phyloP scores from a whole-genome alignment of 163 green algal species.

The Botryococcus braunii region DNA sequence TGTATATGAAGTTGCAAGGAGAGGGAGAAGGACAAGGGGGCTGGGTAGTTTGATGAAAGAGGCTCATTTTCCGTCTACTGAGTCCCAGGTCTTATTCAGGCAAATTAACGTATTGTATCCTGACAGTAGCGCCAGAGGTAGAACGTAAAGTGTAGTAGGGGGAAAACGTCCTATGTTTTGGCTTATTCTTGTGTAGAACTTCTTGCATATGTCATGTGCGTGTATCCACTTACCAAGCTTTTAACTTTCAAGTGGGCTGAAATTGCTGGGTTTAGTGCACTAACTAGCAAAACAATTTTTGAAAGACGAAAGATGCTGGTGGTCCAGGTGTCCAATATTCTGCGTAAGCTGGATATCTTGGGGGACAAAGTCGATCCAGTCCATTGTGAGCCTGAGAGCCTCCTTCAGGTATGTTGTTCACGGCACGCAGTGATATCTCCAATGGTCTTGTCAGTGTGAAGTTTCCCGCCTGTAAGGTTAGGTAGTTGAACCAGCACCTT shows the following conservation, averaged over 20 bases:
- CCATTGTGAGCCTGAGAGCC: background rate
- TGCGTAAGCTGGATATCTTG: conserved; percentile 17
- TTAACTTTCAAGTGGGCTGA: background rate
- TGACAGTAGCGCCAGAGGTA: too few relatives aligned
- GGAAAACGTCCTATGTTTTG: too few relatives aligned
- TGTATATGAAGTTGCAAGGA: too few relatives aligned
- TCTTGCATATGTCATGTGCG: background rate
- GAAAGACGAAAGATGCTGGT: background rate
- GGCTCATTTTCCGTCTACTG: too few relatives aligned
- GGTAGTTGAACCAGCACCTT: background rate
- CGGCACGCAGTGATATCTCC: too few relatives aligned
- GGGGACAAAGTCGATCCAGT: background rate
- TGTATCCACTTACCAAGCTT: background rate
- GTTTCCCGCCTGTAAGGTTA: background rate
- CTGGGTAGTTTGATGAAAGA: too few relatives aligned
- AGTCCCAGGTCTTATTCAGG: too few relatives aligned
- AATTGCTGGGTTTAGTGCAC: background rate
- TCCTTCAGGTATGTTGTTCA: background rate
- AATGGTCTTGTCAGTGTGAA: background rate
- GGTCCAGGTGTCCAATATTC: conserved; percentile 7
- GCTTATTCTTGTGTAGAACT: background rate
- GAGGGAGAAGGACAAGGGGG: too few relatives aligned
- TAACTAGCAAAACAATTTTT: background rate
- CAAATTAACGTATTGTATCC: too few relatives aligned
- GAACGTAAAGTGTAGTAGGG: too few relatives aligned